Evolutionary conservation across 164 flowering plant species (phyloP).

Genomic region (Chimonanthus praecox): DNA sequence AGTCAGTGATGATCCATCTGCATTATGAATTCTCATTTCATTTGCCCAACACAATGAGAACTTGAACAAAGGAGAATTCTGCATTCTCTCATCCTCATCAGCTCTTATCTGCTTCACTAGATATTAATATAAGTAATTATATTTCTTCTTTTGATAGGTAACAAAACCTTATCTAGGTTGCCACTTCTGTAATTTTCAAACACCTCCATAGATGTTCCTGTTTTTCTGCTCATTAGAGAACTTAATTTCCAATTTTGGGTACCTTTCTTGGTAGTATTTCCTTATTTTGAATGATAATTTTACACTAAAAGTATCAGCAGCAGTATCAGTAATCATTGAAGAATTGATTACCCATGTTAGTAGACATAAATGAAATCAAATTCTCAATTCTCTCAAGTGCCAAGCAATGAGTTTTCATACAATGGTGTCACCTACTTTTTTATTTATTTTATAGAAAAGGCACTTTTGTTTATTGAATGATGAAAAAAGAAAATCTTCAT

Average conservation of each 20-base stretch:
- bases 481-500: constrained; percentile 2
- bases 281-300: too few relatives aligned
- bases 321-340: neutral
- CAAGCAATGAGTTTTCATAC: constrained; percentile 19
- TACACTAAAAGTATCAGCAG: neutral
- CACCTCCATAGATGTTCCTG: neutral
- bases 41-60: neutral
- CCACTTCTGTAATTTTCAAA: neutral
- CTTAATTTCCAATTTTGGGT: neutral
- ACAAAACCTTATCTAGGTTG: neutral
- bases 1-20: neutral
- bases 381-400: constrained; percentile 14
- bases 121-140: neutral
- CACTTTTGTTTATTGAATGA: constrained; percentile 8
- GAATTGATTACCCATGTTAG: constrained; percentile 1
- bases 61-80: neutral
- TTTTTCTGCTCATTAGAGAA: neutral
- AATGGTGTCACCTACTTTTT: constrained; percentile 8
- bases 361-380: constrained; percentile 9
- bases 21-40: neutral
- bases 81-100: neutral
- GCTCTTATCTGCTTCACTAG: neutral
- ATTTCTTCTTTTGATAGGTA: neutral
- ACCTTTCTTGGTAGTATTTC: neutral
- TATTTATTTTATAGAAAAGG: neutral